Conservation (phyloP, 164 flowering plant species). For the Berberis thunbergii region DNA sequence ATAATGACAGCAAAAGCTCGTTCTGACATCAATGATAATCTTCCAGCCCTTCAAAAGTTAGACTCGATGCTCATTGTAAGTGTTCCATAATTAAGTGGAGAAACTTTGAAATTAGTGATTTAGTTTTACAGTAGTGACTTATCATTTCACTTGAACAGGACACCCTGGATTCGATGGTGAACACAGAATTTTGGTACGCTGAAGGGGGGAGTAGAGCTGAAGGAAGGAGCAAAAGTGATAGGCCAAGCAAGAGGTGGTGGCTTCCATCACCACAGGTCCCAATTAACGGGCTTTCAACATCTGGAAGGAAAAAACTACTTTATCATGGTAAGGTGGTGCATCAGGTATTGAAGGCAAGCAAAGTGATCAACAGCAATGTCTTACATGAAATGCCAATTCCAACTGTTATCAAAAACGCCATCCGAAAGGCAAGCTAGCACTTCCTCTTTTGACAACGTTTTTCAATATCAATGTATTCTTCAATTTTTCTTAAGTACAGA, state of each 20-base stretch:
- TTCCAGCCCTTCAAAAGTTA: no score
- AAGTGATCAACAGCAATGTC: conserved; percentile 57
- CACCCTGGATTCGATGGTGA: conserved; percentile 68
- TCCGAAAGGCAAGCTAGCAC: conserved; percentile 49
- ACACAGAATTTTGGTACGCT: conserved; percentile 84
- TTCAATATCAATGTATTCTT: no score
- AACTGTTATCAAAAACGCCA: conserved; percentile 40
- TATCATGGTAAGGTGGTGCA: conserved; percentile 52
- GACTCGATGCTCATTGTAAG: no score
- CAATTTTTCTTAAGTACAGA: no score
- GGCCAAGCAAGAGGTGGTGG: conserved; percentile 84
- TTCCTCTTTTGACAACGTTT: background rate
- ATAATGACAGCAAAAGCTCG: no score
- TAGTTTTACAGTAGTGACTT: no score
- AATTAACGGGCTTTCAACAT: conserved; percentile 52
- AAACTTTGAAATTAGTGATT: no score
- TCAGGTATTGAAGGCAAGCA: conserved; percentile 89
- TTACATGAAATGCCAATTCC: conserved; percentile 81
- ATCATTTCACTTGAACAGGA: conserved; percentile 33
- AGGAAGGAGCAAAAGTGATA: conserved; percentile 46
- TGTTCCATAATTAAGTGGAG: no score
- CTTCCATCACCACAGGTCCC: conserved; percentile 87
- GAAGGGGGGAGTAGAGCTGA: conserved; percentile 87
- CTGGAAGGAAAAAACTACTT: conserved; percentile 47
- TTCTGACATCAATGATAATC: no score